phyloP scores from a whole-genome alignment of 2,329 filamentous ascomycete species.

The Xylariomycetidae sp. region DNA sequence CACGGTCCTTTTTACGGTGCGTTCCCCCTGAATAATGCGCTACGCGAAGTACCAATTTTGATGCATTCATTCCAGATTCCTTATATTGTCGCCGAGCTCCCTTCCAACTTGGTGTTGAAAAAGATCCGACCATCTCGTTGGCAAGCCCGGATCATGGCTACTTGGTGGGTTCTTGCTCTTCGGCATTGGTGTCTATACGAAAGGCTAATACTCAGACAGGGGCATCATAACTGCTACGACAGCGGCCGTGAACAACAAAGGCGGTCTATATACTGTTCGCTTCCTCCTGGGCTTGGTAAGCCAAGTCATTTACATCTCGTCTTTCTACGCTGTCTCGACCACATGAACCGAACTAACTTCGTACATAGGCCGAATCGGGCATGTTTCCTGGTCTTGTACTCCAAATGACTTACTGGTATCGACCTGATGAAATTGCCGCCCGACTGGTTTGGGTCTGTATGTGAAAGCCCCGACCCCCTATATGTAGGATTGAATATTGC shows the following conservation, averaged over 20 bases:
- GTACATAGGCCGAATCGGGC: constrained; percentile 30
- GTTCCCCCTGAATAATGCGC: constrained; percentile 1
- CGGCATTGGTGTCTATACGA: constrained; percentile 17
- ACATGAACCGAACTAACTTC: no score
- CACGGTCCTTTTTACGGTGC: constrained; percentile 35
- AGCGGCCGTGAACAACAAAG: constrained; percentile 31
- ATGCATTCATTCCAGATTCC: constrained; percentile 22
- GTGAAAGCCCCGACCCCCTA: neutral
- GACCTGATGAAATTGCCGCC: neutral
- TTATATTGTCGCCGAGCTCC: constrained; percentile 35
- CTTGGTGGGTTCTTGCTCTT: constrained; percentile 31
- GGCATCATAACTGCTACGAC: neutral
- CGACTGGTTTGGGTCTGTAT: neutral
- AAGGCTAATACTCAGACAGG: neutral
- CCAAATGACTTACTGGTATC: constrained; percentile 44
- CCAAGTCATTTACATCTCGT: no score
- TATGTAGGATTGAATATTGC: neutral
- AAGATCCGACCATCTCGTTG: constrained; percentile 33
- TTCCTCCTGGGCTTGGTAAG: constrained; percentile 34
- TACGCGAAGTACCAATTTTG: constrained; percentile 1
- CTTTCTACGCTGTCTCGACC: no score
- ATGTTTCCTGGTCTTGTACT: constrained; percentile 38
- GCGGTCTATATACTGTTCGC: constrained; percentile 31
- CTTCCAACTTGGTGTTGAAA: constrained; percentile 36
- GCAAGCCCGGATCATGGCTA: constrained; percentile 37